Conservation (phyloP, 345 rosid genomes). For the Salix suchowensis region DNA sequence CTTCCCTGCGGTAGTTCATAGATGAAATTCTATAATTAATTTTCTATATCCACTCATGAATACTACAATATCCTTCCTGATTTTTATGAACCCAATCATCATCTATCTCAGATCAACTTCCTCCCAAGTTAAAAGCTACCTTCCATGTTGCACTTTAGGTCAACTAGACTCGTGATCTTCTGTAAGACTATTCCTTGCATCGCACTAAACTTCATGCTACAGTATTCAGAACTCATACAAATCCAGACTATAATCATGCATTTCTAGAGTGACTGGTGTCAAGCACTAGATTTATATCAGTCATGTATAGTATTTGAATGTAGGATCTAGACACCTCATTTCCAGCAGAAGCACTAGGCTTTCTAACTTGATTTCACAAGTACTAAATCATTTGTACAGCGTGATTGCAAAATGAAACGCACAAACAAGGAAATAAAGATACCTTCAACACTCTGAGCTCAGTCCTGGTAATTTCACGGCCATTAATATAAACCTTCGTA, state of each 20-base stretch:
- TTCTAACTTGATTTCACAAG: neutral
- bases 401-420: neutral
- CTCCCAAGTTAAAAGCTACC: neutral
- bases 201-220: neutral
- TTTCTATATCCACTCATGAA: neutral
- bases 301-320: neutral
- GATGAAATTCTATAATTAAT: neutral
- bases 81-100: neutral
- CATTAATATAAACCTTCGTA: slow-evolving; percentile 55
- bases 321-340: neutral
- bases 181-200: neutral
- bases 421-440: neutral
- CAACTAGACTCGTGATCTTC: neutral
- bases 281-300: neutral
- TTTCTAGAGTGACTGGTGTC: neutral
- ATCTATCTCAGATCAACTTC: neutral
- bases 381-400: neutral
- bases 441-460: slow-evolving; percentile 51
- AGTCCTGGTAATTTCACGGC: slow-evolving; percentile 57
- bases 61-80: neutral
- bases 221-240: neutral
- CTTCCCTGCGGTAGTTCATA: neutral
- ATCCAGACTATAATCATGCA: neutral
- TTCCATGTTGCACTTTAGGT: neutral
- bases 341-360: neutral